Percentiles rank a stretch among this genome's conserved stretches.
phyloP scores from a whole-genome alignment of 2,329 filamentous ascomycete species.

The Epichloe typhina region DNA sequence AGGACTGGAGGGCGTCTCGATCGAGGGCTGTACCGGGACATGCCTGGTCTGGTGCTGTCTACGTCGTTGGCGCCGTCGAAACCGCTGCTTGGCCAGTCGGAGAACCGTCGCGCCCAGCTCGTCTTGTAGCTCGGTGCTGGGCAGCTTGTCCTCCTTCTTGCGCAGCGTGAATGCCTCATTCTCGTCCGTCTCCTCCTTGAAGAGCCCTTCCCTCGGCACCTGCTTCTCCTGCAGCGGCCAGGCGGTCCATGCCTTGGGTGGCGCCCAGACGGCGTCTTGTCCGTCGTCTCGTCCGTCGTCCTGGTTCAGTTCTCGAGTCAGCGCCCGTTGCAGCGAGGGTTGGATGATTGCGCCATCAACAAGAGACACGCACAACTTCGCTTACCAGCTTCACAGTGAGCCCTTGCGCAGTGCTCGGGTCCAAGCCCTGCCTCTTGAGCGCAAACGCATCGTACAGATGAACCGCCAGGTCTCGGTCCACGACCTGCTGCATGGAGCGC shows the following conservation, averaged over 20 bases:
- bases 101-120: slow-evolving; percentile 54
- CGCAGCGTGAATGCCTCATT: slow-evolving; percentile 40
- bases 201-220: slow-evolving; percentile 46
- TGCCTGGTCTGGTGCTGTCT: background rate
- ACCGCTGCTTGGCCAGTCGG: slow-evolving; percentile 53
- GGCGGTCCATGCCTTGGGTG: slow-evolving; percentile 59
- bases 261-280: slow-evolving; percentile 29
- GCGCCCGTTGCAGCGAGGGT: background rate
- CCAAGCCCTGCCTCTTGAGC: slow-evolving; percentile 35
- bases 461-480: slow-evolving; percentile 53
- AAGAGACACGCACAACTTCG: too few species aligned
- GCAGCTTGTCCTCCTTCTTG: slow-evolving; percentile 27
- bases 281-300: slow-evolving; percentile 16
- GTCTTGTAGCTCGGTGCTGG: slow-evolving; percentile 55
- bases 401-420: slow-evolving; percentile 14
- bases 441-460: slow-evolving; percentile 72
- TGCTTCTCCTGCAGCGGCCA: slow-evolving; percentile 60
- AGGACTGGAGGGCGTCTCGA: slow-evolving; percentile 5
- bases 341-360: too few species aligned
- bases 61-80: slow-evolving; percentile 21
- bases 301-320: slow-evolving; percentile 8
- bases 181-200: slow-evolving; percentile 30
- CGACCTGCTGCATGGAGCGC: slow-evolving; percentile 47
- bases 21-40: background rate
- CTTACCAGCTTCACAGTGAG: slow-evolving; percentile 17